phyloP scores from a whole-genome alignment of 768 basidiomycete genomes.

The Mycena vulgaris region DNA sequence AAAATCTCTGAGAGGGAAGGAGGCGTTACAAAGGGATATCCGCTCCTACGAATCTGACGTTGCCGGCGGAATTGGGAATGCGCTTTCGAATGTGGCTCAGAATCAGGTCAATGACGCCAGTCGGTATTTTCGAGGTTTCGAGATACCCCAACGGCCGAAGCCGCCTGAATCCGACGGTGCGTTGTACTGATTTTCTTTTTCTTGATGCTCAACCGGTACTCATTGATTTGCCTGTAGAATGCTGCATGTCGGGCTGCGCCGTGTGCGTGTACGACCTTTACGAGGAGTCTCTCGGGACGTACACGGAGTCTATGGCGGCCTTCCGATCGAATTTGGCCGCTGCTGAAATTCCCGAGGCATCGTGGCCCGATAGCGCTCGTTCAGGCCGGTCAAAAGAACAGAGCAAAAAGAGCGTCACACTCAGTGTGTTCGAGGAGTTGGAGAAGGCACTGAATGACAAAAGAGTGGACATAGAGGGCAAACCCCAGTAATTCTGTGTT shows the following conservation, averaged over 20 bases:
- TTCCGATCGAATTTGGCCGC: constrained; percentile 67
- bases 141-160: constrained; percentile 73
- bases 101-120: constrained; percentile 6
- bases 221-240: constrained; percentile 66
- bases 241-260: constrained; percentile 96
- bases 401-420: constrained; percentile 44
- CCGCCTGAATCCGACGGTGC: constrained; percentile 79
- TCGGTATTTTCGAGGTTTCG: constrained; percentile 64
- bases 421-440: constrained; percentile 82
- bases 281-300: constrained; percentile 77
- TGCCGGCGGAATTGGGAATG: constrained; percentile 27
- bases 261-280: constrained; percentile 94
- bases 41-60: constrained; percentile 39
- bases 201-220: not conserved
- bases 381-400: constrained; percentile 27
- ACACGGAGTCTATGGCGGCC: constrained; percentile 67
- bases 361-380: constrained; percentile 78
- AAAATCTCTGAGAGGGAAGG: constrained; percentile 63
- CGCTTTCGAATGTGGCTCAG: not conserved
- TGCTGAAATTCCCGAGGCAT: constrained; percentile 63
- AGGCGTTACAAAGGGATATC: constrained; percentile 49
- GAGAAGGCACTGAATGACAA: constrained; percentile 71
- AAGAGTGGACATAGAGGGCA: not conserved
- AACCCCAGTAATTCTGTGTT: not conserved
- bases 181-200: constrained; percentile 36